phyloP scores from a whole-genome alignment of 2,329 filamentous ascomycete genomes.

The Cercospora brassicicola region DNA sequence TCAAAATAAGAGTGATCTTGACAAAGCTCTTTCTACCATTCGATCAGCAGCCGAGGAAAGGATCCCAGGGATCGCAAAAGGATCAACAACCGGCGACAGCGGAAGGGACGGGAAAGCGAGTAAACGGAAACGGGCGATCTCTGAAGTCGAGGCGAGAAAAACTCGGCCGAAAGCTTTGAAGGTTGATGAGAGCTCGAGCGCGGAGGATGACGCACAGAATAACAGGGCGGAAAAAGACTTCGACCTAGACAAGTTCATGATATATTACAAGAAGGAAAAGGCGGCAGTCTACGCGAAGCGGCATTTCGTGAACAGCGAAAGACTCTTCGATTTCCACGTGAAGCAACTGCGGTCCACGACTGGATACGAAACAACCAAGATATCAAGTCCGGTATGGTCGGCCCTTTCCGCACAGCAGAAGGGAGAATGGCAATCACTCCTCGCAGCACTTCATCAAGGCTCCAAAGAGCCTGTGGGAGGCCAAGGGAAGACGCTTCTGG shows the following conservation, averaged over 20 bases:
- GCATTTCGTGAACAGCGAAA: background rate
- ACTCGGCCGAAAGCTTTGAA: background rate
- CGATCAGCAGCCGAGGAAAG: background rate
- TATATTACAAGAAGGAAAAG: too few species aligned
- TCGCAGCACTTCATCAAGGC: background rate
- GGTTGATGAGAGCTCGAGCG: background rate
- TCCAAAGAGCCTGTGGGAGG: background rate
- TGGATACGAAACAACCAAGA: too few species aligned
- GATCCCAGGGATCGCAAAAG: background rate
- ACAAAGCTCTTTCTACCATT: background rate
- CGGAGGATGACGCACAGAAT: background rate
- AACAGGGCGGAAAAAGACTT: background rate
- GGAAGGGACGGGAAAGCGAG: background rate
- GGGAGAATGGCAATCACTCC: background rate
- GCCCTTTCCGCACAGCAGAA: background rate
- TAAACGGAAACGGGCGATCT: background rate
- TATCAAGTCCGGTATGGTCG: too few species aligned
- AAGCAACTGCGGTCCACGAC: too few species aligned
- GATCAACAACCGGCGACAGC: background rate
- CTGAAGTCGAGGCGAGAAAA: background rate
- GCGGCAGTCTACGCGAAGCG: background rate
- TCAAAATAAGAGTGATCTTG: background rate
- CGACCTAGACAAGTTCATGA: background rate
- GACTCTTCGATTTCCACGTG: background rate
- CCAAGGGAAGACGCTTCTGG: background rate